Percentiles rank a stretch among this genome's conserved stretches.
Evolutionary conservation across 2,329 filamentous ascomycete species (phyloP).

Genomic region (Aspergillus fumigatus): DNA sequence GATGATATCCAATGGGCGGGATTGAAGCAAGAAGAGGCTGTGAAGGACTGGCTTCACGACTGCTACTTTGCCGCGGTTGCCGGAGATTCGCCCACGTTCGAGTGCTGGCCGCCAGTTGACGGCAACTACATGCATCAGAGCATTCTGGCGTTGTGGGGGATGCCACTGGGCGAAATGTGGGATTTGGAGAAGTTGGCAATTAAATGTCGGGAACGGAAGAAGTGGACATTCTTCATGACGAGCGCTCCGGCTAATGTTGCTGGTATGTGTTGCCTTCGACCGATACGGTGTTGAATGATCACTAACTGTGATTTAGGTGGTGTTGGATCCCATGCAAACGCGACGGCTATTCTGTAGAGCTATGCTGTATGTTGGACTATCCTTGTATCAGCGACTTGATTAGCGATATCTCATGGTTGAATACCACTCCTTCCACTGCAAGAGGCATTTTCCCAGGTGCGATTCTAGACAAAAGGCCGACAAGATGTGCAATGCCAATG

Average conservation of each 20-base stretch:
- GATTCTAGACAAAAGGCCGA: no score
- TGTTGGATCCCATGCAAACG: conserved; percentile 31
- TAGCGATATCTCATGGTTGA: neutral
- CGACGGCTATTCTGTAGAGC: conserved; percentile 28
- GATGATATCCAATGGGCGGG: conserved; percentile 46
- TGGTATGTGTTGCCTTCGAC: conserved; percentile 23
- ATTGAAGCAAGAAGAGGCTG: conserved; percentile 50
- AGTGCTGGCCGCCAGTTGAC: conserved; percentile 53
- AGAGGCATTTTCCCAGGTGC: no score
- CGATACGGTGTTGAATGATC: conserved; percentile 2
- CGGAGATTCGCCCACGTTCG: conserved; percentile 60
- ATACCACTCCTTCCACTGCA: neutral
- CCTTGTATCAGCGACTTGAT: neutral
- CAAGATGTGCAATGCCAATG: no score
- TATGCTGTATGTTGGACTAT: neutral
- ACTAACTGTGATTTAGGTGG: conserved; percentile 16
- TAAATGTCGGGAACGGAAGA: conserved; percentile 32
- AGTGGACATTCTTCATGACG: conserved; percentile 41
- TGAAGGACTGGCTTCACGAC: conserved; percentile 65
- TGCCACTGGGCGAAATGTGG: conserved; percentile 45
- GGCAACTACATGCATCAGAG: conserved; percentile 36
- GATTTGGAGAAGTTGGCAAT: conserved; percentile 37
- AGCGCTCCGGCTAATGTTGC: conserved; percentile 40
- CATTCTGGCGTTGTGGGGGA: conserved; percentile 41
- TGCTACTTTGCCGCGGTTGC: conserved; percentile 63